Conservation (phyloP, 208 protist species). For the Leishmania tropica region DNA sequence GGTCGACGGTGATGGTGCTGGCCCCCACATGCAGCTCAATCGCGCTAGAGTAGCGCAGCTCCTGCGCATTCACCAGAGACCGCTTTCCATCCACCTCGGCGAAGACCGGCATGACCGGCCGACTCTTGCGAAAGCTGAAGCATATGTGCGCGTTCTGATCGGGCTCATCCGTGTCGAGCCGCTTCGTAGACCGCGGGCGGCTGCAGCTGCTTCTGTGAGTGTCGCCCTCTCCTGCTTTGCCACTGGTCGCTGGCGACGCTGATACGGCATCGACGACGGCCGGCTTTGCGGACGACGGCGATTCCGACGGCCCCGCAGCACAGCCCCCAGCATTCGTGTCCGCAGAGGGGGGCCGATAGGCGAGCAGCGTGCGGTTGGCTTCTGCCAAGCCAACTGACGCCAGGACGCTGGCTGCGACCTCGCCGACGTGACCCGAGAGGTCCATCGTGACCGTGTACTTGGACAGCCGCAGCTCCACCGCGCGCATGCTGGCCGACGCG, state of each 20-base stretch:
- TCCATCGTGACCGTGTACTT: slow-evolving; percentile 77
- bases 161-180: neutral
- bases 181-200: neutral
- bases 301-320: neutral
- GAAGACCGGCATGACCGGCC: slow-evolving; percentile 83
- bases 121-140: slow-evolving; percentile 72
- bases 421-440: slow-evolving; percentile 49
- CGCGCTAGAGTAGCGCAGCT: slow-evolving; percentile 79
- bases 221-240: neutral
- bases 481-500: slow-evolving; percentile 45
- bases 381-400: slow-evolving; percentile 47
- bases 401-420: slow-evolving; percentile 42
- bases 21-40: slow-evolving; percentile 67
- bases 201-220: neutral
- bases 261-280: neutral
- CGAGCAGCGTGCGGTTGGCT: slow-evolving; percentile 48
- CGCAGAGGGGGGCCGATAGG: slow-evolving; percentile 17
- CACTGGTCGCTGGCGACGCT: neutral
- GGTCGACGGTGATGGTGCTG: slow-evolving; percentile 69
- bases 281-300: neutral
- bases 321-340: neutral
- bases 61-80: slow-evolving; percentile 60
- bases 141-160: slow-evolving; percentile 39
- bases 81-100: slow-evolving; percentile 50
- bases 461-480: slow-evolving; percentile 57